Conservation (phyloP, 192 early-diverging fungal species). For the Lobosporangium transversale region DNA sequence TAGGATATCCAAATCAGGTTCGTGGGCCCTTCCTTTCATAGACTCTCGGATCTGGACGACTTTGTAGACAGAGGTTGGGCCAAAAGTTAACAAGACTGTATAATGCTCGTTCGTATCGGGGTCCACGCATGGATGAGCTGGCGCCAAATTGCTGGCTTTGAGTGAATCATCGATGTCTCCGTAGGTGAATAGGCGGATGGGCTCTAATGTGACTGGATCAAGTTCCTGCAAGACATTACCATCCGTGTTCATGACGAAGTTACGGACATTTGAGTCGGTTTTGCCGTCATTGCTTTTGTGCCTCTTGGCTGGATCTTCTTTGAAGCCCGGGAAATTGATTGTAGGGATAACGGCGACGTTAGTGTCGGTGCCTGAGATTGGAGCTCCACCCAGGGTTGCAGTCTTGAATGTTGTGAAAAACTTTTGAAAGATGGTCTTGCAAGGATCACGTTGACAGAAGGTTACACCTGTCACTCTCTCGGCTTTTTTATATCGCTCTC, state of each 20-base stretch:
- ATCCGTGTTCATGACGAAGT: slow-evolving; percentile 56
- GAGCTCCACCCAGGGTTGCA: slow-evolving; percentile 20
- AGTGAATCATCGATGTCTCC: slow-evolving; percentile 41
- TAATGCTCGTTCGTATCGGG: slow-evolving; percentile 48
- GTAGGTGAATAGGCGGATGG: slow-evolving; percentile 38
- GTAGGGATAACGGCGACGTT: neutral
- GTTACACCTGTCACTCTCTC: slow-evolving; percentile 26
- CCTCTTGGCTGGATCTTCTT: neutral
- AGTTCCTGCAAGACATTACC: slow-evolving; percentile 53
- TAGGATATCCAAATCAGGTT: slow-evolving; percentile 47
- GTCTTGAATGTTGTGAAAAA: slow-evolving; percentile 54
- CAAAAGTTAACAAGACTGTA: slow-evolving; percentile 43
- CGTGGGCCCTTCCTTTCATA: slow-evolving; percentile 5
- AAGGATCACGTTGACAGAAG: slow-evolving; percentile 50
- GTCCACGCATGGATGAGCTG: slow-evolving; percentile 56
- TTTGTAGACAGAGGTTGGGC: slow-evolving; percentile 47
- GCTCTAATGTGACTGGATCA: slow-evolving; percentile 56
- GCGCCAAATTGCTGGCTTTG: slow-evolving; percentile 30
- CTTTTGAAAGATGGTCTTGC: slow-evolving; percentile 53
- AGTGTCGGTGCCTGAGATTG: slow-evolving; percentile 15
- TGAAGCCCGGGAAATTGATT: slow-evolving; percentile 26
- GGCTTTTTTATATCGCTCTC: slow-evolving; percentile 27
- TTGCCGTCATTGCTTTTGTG: neutral
- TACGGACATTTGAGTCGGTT: slow-evolving; percentile 1
- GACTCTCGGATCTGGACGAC: slow-evolving; percentile 46